Base-by-base conservation (phyloP, 1,284 basidiomycete genomes). In the Apiotrichum porosum region DNA sequence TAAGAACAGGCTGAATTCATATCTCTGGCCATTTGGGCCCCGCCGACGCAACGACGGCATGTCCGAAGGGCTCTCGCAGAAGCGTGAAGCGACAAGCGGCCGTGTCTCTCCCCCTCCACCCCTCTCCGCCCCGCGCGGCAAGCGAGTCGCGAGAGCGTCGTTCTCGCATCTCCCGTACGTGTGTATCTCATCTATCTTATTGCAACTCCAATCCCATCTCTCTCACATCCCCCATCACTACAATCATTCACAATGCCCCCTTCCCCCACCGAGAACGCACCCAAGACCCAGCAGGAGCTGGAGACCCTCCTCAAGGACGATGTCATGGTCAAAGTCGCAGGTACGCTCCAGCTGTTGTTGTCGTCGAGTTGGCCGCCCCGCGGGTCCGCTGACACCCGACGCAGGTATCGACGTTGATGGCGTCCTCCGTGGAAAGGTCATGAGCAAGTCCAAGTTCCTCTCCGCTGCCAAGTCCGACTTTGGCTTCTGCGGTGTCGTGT, bases 371-470 rank as follows among this genome's bases (percentile, higher is more conserved):
- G 24, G 6, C 31, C n/a, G n/a, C n/a, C n/a, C n/a, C n/a, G n/a
- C n/a, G n/a, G n/a, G n/a, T n/a, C n/a, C n/a, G n/a, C 3, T 12
- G 6, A 23, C 21, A 13, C 4, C 21, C 35, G 21, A 18, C 6
- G 13, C 47, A 74, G 72, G 71, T 30, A 56, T 73, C 50, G 72
- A 69, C 33, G 88, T 93, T 38, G 94, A 98, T 71, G 94, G 94
- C 31, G 83, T 97, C 17, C 78, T 97, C 14, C 80, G 93, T 39
- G 93, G 93, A 39, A 97, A 97, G 75, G 86, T 86, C 71, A 91
- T 95, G 86, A 88, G 86, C 24, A 95, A 88, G 74, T 79, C 84
- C 45, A 98, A 98, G 75, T 95, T 98, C 66, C 68, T 97, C 24
- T 85, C 84, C 40, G 84, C 87, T 0, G 86, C 80, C n/a, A 82